Evolutionary conservation across 2,329 filamentous ascomycete genomes (phyloP).

Genomic region (Monosporascus ibericus): DNA sequence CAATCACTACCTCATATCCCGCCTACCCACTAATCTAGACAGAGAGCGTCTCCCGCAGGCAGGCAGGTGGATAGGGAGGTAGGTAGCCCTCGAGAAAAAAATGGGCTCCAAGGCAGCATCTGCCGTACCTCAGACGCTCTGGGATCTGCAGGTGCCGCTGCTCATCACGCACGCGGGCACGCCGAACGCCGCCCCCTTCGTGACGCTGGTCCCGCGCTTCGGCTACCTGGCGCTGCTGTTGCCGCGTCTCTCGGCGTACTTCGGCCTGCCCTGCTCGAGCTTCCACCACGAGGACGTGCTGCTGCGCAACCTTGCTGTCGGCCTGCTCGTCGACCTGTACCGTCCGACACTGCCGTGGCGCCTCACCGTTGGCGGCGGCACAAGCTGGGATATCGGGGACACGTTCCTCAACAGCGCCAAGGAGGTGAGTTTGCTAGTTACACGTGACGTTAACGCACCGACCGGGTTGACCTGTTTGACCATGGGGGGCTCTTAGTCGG

Average conservation of each 20-base stretch:
- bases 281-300: slow-evolving; percentile 44
- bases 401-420: slow-evolving; percentile 61
- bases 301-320: slow-evolving; percentile 26
- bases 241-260: slow-evolving; percentile 48
- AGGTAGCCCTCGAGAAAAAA: neutral
- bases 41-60: no score
- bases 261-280: slow-evolving; percentile 48
- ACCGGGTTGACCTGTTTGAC: no score
- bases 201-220: slow-evolving; percentile 51
- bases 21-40: no score
- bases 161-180: slow-evolving; percentile 45
- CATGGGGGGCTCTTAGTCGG: no score
- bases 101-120: neutral
- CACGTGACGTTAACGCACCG: neutral
- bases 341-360: slow-evolving; percentile 49
- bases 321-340: slow-evolving; percentile 48
- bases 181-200: slow-evolving; percentile 41
- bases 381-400: slow-evolving; percentile 54
- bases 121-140: slow-evolving; percentile 41
- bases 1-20: no score
- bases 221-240: slow-evolving; percentile 53
- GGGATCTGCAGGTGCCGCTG: slow-evolving; percentile 48
- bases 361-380: slow-evolving; percentile 46
- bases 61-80: no score
- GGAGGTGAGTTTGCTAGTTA: slow-evolving; percentile 37